These are phyloP conservation scores for Herpetomonas samuelpessoai DNA, from an alignment of 208 protist genomes.

Conservation along the genomic window DNA sequence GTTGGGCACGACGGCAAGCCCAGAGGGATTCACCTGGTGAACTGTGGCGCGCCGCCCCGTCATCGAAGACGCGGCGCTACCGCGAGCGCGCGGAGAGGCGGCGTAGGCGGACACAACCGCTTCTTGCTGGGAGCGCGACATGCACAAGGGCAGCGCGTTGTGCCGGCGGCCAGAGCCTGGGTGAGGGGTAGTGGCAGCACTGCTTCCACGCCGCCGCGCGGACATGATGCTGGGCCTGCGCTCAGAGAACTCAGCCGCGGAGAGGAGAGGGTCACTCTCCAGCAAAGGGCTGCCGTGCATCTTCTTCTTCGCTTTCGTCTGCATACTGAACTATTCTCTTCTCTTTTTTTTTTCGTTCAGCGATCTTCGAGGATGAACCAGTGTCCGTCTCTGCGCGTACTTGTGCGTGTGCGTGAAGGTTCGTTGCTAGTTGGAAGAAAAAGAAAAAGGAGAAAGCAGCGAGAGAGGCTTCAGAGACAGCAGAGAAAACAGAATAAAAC, in stretches of 20 bases:
- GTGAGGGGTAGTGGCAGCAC: conserved; percentile 3
- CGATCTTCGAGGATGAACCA: no score
- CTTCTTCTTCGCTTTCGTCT: no score
- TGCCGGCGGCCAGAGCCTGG: no score
- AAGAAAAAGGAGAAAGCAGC: conserved; percentile 12
- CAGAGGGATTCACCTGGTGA: neutral
- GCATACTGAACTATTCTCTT: no score
- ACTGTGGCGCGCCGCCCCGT: neutral
- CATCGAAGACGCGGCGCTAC: conserved; percentile 7
- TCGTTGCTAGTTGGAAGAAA: conserved; percentile 1
- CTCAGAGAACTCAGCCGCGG: neutral
- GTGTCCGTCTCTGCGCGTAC: no score
- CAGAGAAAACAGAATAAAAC: conserved; percentile 14
- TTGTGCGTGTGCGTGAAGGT: neutral
- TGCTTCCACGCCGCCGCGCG: neutral
- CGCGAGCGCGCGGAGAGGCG: neutral
- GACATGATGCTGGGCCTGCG: neutral
- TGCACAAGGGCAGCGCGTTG: conserved; percentile 37
- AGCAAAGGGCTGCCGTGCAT: no score
- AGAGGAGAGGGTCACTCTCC: neutral
- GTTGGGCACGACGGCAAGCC: neutral
- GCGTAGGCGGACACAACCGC: conserved; percentile 9
- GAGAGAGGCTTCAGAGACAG: conserved; percentile 2
- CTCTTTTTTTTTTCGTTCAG: neutral
- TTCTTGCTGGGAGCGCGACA: conserved; percentile 39